Base-by-base conservation (phyloP, 148 eudicot species). In the Beta vulgaris region DNA sequence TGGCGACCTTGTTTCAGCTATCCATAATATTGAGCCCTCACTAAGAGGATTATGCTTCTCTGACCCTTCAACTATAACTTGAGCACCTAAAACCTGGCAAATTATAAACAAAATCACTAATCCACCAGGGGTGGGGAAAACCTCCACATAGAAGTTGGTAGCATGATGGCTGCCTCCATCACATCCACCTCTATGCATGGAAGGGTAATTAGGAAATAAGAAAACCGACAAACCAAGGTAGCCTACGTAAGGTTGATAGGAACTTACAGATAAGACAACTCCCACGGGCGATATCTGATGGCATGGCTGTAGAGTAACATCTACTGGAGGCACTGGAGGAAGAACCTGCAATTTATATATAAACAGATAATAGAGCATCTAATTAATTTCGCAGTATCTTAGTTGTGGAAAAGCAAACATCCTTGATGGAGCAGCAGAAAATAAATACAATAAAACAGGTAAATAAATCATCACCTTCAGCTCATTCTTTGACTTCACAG, bases 11-110 rank as follows among this genome's bases (percentile, higher is more conserved):
- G 68, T 87, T 76, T 89, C 96, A 23, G 90, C 83, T 73, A 92
- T 86, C 99, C 99, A 95, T 68, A 95, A 81, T 76, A 92, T 89
- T 36, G 99, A 92, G 60, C 99, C 96, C 73, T 92, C 97, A 44
- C 74, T 85, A 19, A 92, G 91, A 61, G 99, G 99, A 82, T 81
- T 77, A 75, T 95, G 99, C 76, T 86, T 91, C 82, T 88, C 97
- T 55, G 83, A 73, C 71, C 99, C 97, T 86, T 95, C 99, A 69
- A 95, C 94, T 68, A 95, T 79, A 61, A 95, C 90, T 80, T 89
- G 94, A 76, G 90, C 63, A 16, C 96, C 94, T 28, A 95, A 31
- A 26, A 91, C 78, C 99, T 95, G 86, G 32, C 44, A 57, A 39
- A 62, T 39, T 29, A 46, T 36, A 44, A 63, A 72, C 25, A 76